These are phyloP conservation scores for Suillus subaureus DNA, from an alignment of 768 basidiomycete species.

Conservation along the genomic window DNA sequence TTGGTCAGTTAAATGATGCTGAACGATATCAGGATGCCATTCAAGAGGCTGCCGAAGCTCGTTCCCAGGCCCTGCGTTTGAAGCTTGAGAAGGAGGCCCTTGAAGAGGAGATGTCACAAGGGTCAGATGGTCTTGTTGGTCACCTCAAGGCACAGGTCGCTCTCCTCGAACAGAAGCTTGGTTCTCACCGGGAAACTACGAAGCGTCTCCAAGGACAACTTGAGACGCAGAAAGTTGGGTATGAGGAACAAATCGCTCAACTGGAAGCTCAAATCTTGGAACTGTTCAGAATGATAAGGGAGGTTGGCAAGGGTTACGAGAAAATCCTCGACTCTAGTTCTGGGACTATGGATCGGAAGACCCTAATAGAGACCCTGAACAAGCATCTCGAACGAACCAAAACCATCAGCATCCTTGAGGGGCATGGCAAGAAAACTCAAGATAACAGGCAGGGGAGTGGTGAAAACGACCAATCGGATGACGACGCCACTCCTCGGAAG, in stretches of 20 bases:
- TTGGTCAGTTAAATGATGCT: constrained; percentile 88
- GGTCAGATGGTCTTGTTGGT: constrained; percentile 83
- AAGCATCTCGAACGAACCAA: constrained; percentile 81
- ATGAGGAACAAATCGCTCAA: constrained; percentile 86
- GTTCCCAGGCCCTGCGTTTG: constrained; percentile 61
- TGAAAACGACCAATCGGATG: constrained; percentile 35
- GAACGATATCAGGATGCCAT: constrained; percentile 81
- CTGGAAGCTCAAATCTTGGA: constrained; percentile 93
- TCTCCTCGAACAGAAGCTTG: constrained; percentile 76
- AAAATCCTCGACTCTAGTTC: constrained; percentile 65
- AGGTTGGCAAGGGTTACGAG: constrained; percentile 77
- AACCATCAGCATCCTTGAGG: constrained; percentile 86
- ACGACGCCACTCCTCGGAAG: constrained; percentile 61
- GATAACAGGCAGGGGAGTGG: constrained; percentile 26
- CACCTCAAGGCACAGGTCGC: constrained; percentile 71
- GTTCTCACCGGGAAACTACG: constrained; percentile 77
- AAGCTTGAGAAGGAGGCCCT: constrained; percentile 82
- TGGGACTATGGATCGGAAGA: constrained; percentile 74
- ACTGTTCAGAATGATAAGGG: constrained; percentile 90
- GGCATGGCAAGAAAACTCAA: constrained; percentile 44
- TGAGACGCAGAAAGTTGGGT: constrained; percentile 72
- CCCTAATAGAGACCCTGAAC: constrained; percentile 78
- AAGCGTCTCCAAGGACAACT: constrained; percentile 76
- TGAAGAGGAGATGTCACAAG: constrained; percentile 79
- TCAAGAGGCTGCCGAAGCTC: constrained; percentile 72